Evolutionary conservation across 2,329 filamentous ascomycete genomes (phyloP).

Genomic region (Trichoderma guizhouense): DNA sequence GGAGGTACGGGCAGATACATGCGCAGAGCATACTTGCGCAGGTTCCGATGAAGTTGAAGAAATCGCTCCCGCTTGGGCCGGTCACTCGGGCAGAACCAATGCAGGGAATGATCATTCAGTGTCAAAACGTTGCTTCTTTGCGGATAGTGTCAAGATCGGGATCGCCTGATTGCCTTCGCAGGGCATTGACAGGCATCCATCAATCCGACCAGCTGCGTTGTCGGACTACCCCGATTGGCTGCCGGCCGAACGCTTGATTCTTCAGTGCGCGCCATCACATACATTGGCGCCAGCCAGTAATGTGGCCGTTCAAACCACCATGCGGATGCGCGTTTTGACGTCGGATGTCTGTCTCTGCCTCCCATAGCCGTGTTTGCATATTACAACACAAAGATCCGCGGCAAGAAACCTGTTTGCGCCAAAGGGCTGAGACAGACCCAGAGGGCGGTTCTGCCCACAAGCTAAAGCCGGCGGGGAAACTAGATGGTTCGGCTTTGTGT

Average conservation of each 20-base stretch:
- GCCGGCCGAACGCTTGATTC: neutral
- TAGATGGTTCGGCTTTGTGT: neutral
- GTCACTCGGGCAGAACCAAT: neutral
- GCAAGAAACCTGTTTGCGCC: neutral
- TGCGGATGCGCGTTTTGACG: slow-evolving; percentile 1
- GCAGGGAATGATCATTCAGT: neutral
- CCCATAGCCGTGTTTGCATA: neutral
- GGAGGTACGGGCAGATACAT: neutral
- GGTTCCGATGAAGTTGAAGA: neutral
- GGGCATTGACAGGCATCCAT: neutral
- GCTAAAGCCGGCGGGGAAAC: slow-evolving; percentile 1
- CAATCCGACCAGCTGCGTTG: slow-evolving; percentile 8
- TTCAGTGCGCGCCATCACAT: neutral
- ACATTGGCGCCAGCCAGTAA: neutral
- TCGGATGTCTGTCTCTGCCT: slow-evolving; percentile 1
- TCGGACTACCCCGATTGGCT: slow-evolving; percentile 12
- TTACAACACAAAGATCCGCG: neutral
- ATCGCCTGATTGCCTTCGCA: slow-evolving; percentile 11
- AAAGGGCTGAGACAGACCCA: neutral
- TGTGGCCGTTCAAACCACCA: neutral
- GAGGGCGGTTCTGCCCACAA: neutral
- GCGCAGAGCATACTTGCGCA: neutral
- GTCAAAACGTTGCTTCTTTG: neutral
- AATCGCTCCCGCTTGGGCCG: neutral
- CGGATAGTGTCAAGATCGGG: slow-evolving; percentile 1